Conservation (phyloP, 192 early-diverging fungal genomes). For the Dispira simplex region DNA sequence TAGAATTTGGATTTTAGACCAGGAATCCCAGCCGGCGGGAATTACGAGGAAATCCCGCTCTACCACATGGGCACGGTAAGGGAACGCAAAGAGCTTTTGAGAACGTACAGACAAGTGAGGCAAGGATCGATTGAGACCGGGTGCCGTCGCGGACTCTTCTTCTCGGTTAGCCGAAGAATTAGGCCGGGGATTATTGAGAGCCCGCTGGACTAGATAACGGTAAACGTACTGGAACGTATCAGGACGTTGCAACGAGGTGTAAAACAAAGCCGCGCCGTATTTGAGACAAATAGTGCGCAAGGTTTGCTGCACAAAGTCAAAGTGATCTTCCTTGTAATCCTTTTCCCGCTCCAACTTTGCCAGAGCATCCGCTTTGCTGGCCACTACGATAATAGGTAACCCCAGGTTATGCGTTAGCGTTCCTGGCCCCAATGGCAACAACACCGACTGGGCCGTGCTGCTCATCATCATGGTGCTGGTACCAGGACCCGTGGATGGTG, state of each 20-base stretch:
- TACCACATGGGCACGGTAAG: constrained; percentile 57
- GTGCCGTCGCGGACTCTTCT: constrained; percentile 5
- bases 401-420: constrained; percentile 75
- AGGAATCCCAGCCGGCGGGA: constrained; percentile 88
- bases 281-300: constrained; percentile 80
- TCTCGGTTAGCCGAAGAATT: not conserved
- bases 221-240: constrained; percentile 61
- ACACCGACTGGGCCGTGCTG: constrained; percentile 29
- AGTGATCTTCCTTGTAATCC: constrained; percentile 79
- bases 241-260: constrained; percentile 69
- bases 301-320: constrained; percentile 91
- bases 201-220: constrained; percentile 63
- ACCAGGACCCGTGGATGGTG: constrained; percentile 15
- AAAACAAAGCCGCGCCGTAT: constrained; percentile 84
- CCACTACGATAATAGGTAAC: constrained; percentile 79
- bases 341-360: constrained; percentile 58
- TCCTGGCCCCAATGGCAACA: constrained; percentile 60
- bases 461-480: constrained; percentile 17
- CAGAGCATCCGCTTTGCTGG: constrained; percentile 71
- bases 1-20: constrained; percentile 67
- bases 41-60: constrained; percentile 81
- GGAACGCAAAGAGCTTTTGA: constrained; percentile 34
- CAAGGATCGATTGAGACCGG: not conserved
- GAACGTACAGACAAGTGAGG: not conserved
- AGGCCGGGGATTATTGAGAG: not conserved